Conservation (phyloP, 164 flowering plant genomes). For the Sextonia rubra region DNA sequence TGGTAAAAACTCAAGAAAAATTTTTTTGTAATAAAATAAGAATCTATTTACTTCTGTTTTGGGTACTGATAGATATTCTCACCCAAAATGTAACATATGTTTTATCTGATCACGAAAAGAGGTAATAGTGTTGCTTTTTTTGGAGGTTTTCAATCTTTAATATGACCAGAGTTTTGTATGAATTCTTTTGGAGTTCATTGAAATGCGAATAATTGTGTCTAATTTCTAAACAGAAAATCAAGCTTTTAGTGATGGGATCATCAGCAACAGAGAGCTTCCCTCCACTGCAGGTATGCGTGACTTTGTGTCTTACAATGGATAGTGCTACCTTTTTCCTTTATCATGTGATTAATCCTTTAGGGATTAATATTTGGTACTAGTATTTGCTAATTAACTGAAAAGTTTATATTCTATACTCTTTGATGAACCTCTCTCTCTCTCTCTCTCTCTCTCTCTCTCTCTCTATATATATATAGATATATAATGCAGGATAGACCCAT, state of each 20-base stretch:
- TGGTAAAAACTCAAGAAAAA: too few species aligned
- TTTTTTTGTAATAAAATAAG: too few species aligned
- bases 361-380: background rate
- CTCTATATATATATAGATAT: too few species aligned
- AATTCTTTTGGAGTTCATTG: background rate
- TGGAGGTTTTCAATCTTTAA: too few species aligned
- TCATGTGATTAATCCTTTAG: too few species aligned
- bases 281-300: conserved; percentile 1
- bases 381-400: background rate
- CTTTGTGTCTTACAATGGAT: background rate
- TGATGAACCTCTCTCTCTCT: background rate
- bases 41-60: too few species aligned
- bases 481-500: too few species aligned
- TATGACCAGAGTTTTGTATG: background rate
- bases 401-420: background rate
- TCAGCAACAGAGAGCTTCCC: background rate
- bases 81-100: too few species aligned
- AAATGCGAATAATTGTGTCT: background rate
- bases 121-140: too few species aligned
- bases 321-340: background rate
- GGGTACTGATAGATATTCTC: too few species aligned
- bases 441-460: background rate
- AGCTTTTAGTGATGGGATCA: background rate
- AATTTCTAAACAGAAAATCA: background rate
- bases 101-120: too few species aligned